Conservation (phyloP, 805 yeast species). For the Myxozyma neglecta region DNA sequence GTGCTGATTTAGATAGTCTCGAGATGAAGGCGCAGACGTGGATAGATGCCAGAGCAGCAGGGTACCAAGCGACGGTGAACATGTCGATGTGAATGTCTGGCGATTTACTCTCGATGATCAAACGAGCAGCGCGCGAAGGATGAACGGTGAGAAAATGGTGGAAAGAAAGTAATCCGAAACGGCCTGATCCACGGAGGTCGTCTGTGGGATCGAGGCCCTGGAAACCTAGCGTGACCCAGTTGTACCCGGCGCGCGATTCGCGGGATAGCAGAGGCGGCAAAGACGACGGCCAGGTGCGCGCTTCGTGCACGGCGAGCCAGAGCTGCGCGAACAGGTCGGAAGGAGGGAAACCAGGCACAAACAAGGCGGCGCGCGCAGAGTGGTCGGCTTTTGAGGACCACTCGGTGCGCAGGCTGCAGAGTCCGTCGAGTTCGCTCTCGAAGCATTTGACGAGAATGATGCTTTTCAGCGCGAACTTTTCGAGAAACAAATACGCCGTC, state of each 20-base stretch:
- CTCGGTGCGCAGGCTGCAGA: slow-evolving; percentile 5
- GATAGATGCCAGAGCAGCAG: slow-evolving; percentile 34
- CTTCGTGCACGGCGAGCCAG: slow-evolving; percentile 18
- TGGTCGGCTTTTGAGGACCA: slow-evolving; percentile 1
- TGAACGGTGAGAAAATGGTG: slow-evolving; percentile 10
- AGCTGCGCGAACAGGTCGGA: neutral
- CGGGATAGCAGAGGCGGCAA: slow-evolving; percentile 15
- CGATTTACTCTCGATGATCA: slow-evolving; percentile 19
- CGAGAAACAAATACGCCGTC: slow-evolving; percentile 14
- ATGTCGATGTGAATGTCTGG: slow-evolving; percentile 25
- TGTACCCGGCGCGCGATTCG: slow-evolving; percentile 28
- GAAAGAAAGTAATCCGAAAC: slow-evolving; percentile 25
- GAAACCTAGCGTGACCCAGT: slow-evolving; percentile 44
- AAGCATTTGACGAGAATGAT: slow-evolving; percentile 15
- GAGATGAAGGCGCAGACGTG: slow-evolving; percentile 29
- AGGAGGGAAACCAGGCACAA: no score
- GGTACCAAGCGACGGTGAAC: slow-evolving; percentile 30
- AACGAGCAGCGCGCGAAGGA: slow-evolving; percentile 11
- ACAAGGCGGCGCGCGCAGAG: neutral
- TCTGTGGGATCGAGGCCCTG: slow-evolving; percentile 43
- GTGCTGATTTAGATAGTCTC: slow-evolving; percentile 7
- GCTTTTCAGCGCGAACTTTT: slow-evolving; percentile 6
- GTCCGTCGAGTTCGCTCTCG: neutral
- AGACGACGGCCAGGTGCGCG: slow-evolving; percentile 22
- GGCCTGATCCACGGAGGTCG: slow-evolving; percentile 41